Base-by-base conservation (phyloP, 495 filamentous ascomycete genomes). In the Friedmanniomyces endolithicus region DNA sequence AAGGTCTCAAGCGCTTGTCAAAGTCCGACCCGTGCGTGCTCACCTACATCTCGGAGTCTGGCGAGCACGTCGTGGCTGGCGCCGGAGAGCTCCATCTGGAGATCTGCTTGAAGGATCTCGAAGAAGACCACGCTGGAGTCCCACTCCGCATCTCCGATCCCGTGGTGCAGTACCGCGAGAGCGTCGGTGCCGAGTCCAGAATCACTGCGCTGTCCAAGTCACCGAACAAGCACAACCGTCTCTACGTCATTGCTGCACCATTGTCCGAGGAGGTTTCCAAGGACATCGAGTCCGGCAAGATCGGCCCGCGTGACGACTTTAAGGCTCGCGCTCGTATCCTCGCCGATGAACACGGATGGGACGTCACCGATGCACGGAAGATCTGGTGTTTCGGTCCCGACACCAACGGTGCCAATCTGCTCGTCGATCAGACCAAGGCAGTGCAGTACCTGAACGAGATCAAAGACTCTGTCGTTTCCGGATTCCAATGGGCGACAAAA, bases 361-460 rank as follows among this genome's bases (percentile, higher is more conserved):
- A 99, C 78, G 92, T 99, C 67, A 99, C 92, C 63, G 92, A 99
- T 75, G 92, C 92, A 71, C 88, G 92, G 76, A 99, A 99, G 86
- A 99, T 99, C 72, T 99, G 92, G 92, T 90, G 87, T 71, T 99
- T 99, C 78, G 92, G 92, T 74, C 92, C 92, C 63, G 94, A 99
- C 72, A 94, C 89, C 68, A 88, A 75, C 68, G 92, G 92, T 73
- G 87, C 92, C 82, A 99, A 99, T 78, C 75, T 99, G 81, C 77
- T 99, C 58, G 84, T 99, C 66, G 92, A 99, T 74, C 92, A 96
- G 83, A 95, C 90, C 77, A 98, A 98, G 86, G 92, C 92, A 64
- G 92, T 99, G 56, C 92, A 99, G 78, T 99, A 97, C 83, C 79
- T 99, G 55, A 90, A 90, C 78, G 92, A 99, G 86, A 99, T 99